Percentiles rank a stretch among this genome's conserved stretches.
These are phyloP conservation scores for Luvunga scandens DNA, from an alignment of 345 rosid species.

Conservation along the genomic window DNA sequence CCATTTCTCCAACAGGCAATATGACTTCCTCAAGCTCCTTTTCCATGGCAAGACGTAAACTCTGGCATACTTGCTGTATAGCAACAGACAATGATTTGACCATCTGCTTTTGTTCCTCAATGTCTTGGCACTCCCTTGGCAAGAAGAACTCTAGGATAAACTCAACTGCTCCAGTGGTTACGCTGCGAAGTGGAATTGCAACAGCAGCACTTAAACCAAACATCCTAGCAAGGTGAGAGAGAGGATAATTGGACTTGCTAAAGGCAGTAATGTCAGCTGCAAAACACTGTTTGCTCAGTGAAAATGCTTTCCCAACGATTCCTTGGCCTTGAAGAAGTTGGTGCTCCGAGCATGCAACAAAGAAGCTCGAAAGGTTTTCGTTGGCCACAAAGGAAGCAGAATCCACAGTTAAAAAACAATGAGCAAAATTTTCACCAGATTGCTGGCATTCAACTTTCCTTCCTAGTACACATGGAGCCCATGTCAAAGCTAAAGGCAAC, in stretches of 20 bases:
- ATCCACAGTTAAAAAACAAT: constrained; percentile 62
- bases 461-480: constrained; percentile 70
- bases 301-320: constrained; percentile 76
- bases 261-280: constrained; percentile 60
- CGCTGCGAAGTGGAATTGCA: constrained; percentile 66
- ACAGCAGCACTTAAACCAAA: constrained; percentile 65
- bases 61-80: constrained; percentile 51
- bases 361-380: constrained; percentile 42
- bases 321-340: constrained; percentile 75
- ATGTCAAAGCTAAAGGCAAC: constrained; percentile 77
- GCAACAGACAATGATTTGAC: constrained; percentile 44
- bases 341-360: constrained; percentile 79
- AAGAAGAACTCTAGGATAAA: constrained; percentile 84
- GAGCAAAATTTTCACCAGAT: constrained; percentile 55
- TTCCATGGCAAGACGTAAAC: constrained; percentile 50
- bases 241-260: constrained; percentile 70
- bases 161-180: constrained; percentile 44
- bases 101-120: constrained; percentile 44
- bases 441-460: constrained; percentile 68
- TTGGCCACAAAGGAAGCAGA: constrained; percentile 61
- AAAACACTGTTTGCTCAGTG: constrained; percentile 54
- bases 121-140: constrained; percentile 58
- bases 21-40: constrained; percentile 49
- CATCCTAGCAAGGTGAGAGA: constrained; percentile 84
- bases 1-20: constrained; percentile 32